A percentile compares a stretch with the other conserved stretches of the same genome.
Conservation (phyloP, 345 rosid genomes). For the Eucalyptus camaldulensis region DNA sequence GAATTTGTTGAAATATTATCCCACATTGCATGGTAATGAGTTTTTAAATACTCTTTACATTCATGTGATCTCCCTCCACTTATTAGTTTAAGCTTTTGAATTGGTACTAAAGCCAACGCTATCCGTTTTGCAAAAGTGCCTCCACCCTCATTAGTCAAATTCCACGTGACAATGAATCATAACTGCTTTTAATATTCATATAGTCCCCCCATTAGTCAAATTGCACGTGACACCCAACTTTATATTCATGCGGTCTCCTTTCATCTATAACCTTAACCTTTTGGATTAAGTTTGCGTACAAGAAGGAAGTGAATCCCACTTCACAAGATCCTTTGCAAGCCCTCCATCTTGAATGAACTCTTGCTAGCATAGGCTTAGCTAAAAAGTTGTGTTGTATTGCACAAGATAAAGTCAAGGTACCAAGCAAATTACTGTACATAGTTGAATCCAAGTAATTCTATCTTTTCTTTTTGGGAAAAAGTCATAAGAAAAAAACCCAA, state of each 20-base stretch:
- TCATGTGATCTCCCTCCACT: accelerated
- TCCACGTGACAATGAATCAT: not conserved
- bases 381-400: not conserved
- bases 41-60: too few species aligned
- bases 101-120: too few species aligned
- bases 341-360: not conserved
- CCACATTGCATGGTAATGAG: too few species aligned
- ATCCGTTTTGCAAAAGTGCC: too few species aligned
- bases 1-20: not conserved
- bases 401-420: not conserved
- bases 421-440: not conserved
- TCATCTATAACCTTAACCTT: too few species aligned
- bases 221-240: too few species aligned
- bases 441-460: not conserved
- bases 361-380: not conserved
- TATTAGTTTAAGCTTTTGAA: too few species aligned
- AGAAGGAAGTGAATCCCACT: not conserved
- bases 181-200: too few species aligned
- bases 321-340: not conserved
- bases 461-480: not conserved
- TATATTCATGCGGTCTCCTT: too few species aligned
- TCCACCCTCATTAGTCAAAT: not conserved
- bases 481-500: too few species aligned
- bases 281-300: not conserved
- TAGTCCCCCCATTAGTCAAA: too few species aligned